Evolutionary conservation across 768 basidiomycete genomes (phyloP).

Genomic region (Boletales sp.): DNA sequence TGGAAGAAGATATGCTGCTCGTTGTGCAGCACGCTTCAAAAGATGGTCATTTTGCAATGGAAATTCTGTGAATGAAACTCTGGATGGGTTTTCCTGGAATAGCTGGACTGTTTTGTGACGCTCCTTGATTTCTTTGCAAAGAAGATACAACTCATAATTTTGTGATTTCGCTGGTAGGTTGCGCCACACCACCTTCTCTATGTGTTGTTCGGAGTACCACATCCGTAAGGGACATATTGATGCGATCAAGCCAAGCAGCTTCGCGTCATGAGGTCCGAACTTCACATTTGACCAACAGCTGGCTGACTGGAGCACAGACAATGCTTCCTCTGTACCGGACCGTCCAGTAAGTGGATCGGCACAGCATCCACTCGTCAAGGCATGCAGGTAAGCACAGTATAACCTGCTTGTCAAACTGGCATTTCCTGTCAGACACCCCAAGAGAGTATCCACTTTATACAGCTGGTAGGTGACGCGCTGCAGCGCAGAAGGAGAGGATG

Average conservation of each 20-base stretch:
- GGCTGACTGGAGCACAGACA: slow-evolving; percentile 35
- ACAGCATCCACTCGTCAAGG: slow-evolving; percentile 34
- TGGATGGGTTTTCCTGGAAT: not conserved
- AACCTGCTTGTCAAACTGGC: slow-evolving; percentile 22
- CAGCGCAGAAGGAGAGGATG: not conserved
- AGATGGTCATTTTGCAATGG: slow-evolving; percentile 2
- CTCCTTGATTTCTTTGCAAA: slow-evolving; percentile 24
- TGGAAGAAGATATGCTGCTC: not conserved
- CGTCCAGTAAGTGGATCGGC: slow-evolving; percentile 41
- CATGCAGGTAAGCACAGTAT: slow-evolving; percentile 40
- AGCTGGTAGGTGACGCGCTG: not conserved
- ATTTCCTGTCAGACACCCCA: slow-evolving; percentile 25
- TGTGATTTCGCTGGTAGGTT: slow-evolving; percentile 23
- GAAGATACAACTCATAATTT: slow-evolving; percentile 23
- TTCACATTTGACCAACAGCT: slow-evolving; percentile 36
- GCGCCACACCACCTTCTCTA: slow-evolving; percentile 35
- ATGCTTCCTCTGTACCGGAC: slow-evolving; percentile 41
- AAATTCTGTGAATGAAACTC: not conserved
- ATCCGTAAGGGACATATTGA: slow-evolving; percentile 29
- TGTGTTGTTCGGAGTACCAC: slow-evolving; percentile 39
- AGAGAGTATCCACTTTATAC: slow-evolving; percentile 12
- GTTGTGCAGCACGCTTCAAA: slow-evolving; percentile 6
- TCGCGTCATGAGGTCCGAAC: slow-evolving; percentile 22
- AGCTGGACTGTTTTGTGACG: slow-evolving; percentile 14
- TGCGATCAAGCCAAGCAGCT: slow-evolving; percentile 31